Evolutionary conservation across 108 stramenopile species (phyloP), one percentile per base, ranked within the genome.

Genomic region (Skeletonema potamos): DNA sequence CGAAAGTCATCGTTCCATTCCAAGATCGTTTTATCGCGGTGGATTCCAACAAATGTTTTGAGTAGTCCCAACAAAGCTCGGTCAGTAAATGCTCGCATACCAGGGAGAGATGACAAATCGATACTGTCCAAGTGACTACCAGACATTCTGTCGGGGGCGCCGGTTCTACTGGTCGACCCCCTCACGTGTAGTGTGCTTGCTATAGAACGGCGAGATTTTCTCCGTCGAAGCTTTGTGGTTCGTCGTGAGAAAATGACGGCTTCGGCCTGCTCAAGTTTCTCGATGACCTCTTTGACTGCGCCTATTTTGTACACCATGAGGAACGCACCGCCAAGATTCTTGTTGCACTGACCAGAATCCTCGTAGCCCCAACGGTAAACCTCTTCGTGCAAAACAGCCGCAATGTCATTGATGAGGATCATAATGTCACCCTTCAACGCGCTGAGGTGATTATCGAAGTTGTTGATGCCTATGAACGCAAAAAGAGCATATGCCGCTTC

Each of bases 281-380:
- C 85, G 22, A 83, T 54, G 1, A 90, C 88, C 67, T 93, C 89
- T 44, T 74, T 85, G 27, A 90, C 87, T 12, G 87, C 72, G 27
- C 94, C 94, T 33, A 98, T 88, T 70, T 65, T 77, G 58, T 77
- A 77, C 4, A 96, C 94, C 84, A 99, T 91, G 27, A 99, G 80
- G 71, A 99, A 99, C n/a, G 96, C 84, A 17, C 84, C 76, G 12
- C 98, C 98, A 34, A 99, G 89, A 84, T 99, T 99, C 82, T 97
- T 97, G 81, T 99, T 99, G 70, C 97, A 96, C 58, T 96, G 93
- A 1, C 98, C 98, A 15, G 79, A 85, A 63, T 95, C 85, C 48
- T 88, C 88, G 34, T 92, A 81, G 10, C 84, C 92, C 95, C 96
- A 97, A 37, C 93, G 79, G 72, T 91, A 95, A 3, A 92, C 85